Conservation (phyloP, 805 yeast species). For the Candida sithepensis region DNA sequence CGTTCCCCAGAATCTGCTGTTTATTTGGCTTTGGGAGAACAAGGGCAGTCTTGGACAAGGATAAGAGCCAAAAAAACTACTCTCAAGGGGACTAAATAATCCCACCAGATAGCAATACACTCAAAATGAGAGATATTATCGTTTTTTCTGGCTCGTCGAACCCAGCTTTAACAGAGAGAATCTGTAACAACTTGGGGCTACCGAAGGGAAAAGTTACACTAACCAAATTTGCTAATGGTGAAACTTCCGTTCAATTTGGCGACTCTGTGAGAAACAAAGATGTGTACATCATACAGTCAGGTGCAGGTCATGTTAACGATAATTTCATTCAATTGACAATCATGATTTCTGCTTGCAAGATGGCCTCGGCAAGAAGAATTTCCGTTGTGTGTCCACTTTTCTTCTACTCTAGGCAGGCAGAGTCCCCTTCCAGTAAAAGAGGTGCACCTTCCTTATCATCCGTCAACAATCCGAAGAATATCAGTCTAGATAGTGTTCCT, state of each 20-base stretch:
- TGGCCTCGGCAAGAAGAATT: constrained; percentile 83
- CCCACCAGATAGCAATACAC: no score
- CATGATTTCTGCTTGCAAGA: constrained; percentile 87
- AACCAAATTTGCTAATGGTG: constrained; percentile 83
- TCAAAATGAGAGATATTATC: constrained; percentile 74
- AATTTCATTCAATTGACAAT: constrained; percentile 78
- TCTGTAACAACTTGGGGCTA: constrained; percentile 75
- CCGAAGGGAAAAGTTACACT: constrained; percentile 64
- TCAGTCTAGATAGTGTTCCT: constrained; percentile 39
- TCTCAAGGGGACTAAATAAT: no score
- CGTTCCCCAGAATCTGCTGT: no score
- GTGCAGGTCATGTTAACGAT: constrained; percentile 87
- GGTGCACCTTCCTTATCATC: constrained; percentile 62
- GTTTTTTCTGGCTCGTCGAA: constrained; percentile 91
- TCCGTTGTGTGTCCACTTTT: constrained; percentile 91
- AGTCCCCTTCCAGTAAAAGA: constrained; percentile 73
- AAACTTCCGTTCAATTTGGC: constrained; percentile 78
- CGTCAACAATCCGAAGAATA: constrained; percentile 9
- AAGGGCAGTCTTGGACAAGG: not conserved
- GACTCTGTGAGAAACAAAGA: constrained; percentile 96
- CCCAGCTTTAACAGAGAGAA: constrained; percentile 67
- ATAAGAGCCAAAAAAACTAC: not conserved
- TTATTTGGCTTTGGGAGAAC: not conserved
- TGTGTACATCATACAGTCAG: constrained; percentile 84
- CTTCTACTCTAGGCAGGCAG: constrained; percentile 96